Base-by-base conservation (phyloP, 176 grass and related monocot species). In the Aegilops speltoides region DNA sequence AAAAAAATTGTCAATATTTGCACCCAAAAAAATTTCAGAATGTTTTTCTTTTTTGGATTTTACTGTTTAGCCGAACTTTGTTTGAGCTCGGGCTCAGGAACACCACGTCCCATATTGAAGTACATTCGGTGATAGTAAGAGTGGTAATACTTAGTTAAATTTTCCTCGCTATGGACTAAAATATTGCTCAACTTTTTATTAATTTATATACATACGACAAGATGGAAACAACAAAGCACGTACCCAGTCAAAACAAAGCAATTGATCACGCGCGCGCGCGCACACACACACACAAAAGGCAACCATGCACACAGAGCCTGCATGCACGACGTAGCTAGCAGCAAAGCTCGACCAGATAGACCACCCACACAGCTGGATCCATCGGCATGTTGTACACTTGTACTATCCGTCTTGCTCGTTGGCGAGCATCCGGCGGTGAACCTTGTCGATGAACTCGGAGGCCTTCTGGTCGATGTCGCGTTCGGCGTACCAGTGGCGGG, bases 401-500 rank as follows among this genome's bases (percentile, higher is more conserved):
- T 61, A 54, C 50, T 54, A 54, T 17, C 52, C 85, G 5, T 87
- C 63, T 28, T 87, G 25, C 50, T 54, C 50, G n/a, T 65, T 25
- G 22, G 76, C 26, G 36, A 75, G 68, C 76, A 91, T 84, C 24
- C 68, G 68, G 6, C 68, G 89, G 81, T 80, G 89, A 22, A 91
- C 76, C 76, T 61, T 84, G 24, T 84, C 68, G 68, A 91, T 91
- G 89, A 76, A 91, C 46, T 91, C 89, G 3, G 85, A n/a, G 3
- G 85, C 85, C 67, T 62, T 83, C 28, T 28, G 45, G 76, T 91
- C 26, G 85, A 91, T 87, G 67, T 91, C 22, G 26, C 68, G 85
- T 1, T 91, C 80, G 22, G 89, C 89, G 22, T 91, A 91, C 89
- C 85, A 87, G 7, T 79, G 62, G 0, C 62, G 85, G 10, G 75